A percentile compares a stretch with the other conserved stretches of the same genome.
Evolutionary conservation across 179 eudicot species (phyloP).

Genomic region (Beta corolliflora): DNA sequence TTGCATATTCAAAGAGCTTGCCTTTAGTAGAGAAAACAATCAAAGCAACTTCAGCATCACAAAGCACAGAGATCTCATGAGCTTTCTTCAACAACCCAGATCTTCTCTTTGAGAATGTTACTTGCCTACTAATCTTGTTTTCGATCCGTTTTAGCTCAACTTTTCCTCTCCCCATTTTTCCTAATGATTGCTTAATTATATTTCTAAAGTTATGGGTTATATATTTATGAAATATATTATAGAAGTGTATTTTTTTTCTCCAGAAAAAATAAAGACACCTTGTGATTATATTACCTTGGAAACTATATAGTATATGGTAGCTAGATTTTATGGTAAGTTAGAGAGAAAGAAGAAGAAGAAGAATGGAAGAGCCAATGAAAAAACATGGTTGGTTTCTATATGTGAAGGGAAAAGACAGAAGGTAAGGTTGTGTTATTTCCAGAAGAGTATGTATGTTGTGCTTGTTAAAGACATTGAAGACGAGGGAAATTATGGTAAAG

Average conservation of each 20-base stretch:
- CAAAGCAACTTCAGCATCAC: slow-evolving; percentile 77
- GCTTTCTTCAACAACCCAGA: slow-evolving; percentile 76
- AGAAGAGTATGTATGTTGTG: not conserved
- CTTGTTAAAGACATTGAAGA: not conserved
- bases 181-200: not conserved
- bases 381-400: slow-evolving; percentile 33
- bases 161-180: slow-evolving; percentile 65
- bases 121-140: slow-evolving; percentile 80
- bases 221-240: no score
- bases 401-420: slow-evolving; percentile 15
- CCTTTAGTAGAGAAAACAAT: slow-evolving; percentile 77
- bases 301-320: no score
- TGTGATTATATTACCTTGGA: not conserved
- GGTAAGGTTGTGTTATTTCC: not conserved
- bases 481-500: slow-evolving; percentile 1
- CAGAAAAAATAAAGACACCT: slow-evolving; percentile 3
- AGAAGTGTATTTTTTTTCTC: not conserved
- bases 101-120: slow-evolving; percentile 72
- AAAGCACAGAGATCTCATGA: slow-evolving; percentile 74
- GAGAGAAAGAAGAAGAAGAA: not conserved
- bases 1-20: slow-evolving; percentile 67
- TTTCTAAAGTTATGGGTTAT: no score
- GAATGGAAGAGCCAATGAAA: slow-evolving; percentile 9
- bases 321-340: not conserved
- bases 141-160: slow-evolving; percentile 80